Evolutionary conservation across 2,329 filamentous ascomycete genomes (phyloP).

Genomic region (Fusarium gaditjirri): DNA sequence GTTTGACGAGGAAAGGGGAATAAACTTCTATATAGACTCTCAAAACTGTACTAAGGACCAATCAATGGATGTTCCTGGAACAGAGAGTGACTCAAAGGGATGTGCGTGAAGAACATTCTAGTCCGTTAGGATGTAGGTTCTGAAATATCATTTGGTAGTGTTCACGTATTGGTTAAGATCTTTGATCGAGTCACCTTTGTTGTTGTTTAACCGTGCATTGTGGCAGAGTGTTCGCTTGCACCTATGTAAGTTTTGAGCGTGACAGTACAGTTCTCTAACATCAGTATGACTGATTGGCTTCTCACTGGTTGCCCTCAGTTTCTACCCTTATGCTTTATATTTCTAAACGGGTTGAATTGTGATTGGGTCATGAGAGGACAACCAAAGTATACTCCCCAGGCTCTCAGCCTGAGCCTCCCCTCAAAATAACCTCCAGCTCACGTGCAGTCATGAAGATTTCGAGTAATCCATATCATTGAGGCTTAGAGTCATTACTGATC

Average conservation of each 20-base stretch:
- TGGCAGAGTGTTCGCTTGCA: neutral
- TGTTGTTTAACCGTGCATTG: neutral
- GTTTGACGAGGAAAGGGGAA: neutral
- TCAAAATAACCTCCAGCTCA: neutral
- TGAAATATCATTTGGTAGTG: neutral
- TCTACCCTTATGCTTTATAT: neutral
- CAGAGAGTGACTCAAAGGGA: neutral
- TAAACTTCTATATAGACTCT: neutral
- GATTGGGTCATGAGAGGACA: neutral
- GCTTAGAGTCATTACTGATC: accelerated
- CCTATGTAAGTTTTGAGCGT: neutral
- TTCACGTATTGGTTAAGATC: neutral
- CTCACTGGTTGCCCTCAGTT: neutral
- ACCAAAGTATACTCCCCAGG: neutral
- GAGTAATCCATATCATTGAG: accelerated
- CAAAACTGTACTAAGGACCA: neutral
- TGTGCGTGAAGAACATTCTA: neutral
- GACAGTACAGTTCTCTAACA: neutral
- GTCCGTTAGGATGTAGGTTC: accelerated
- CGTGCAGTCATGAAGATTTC: too few relatives aligned
- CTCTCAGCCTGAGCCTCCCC: too few relatives aligned
- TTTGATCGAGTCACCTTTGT: neutral
- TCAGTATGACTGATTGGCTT: too few relatives aligned
- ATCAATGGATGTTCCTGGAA: neutral
- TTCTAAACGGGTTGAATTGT: neutral